Evolutionary conservation across 345 rosid genomes (phyloP).

Genomic region (Hibiscus trionum): DNA sequence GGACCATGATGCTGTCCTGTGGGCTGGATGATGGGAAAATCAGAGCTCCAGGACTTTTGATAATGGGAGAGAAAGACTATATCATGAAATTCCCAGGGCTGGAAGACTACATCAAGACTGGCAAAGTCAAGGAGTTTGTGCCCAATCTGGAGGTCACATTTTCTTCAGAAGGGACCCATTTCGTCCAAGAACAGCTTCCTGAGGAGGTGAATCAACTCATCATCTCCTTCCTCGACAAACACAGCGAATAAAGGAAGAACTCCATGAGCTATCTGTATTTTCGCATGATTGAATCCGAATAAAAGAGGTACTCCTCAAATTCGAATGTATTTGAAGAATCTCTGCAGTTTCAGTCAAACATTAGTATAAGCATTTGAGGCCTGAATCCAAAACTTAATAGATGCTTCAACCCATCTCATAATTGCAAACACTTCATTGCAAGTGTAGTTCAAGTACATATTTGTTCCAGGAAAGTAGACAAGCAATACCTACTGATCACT

Average conservation of each 20-base stretch:
- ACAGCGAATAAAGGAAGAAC: background rate
- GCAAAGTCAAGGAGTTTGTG: background rate
- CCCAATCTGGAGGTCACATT: slow-evolving; percentile 5
- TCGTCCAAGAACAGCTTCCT: slow-evolving; percentile 11
- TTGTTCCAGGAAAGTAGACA: background rate
- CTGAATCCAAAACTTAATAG: background rate
- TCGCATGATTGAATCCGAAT: background rate
- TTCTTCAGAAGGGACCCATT: background rate
- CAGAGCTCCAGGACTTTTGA: background rate
- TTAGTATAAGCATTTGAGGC: background rate
- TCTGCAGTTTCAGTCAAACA: background rate
- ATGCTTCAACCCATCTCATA: background rate
- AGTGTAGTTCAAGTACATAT: background rate
- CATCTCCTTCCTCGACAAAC: slow-evolving; percentile 1
- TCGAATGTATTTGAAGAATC: background rate
- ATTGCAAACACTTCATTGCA: background rate
- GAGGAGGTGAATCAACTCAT: slow-evolving; percentile 5
- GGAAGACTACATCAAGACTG: background rate
- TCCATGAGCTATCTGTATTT: background rate
- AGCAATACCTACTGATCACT: background rate
- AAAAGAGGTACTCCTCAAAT: background rate
- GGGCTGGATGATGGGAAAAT: slow-evolving; percentile 4
- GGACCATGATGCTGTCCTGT: background rate
- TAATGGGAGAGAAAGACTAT: slow-evolving; percentile 4
- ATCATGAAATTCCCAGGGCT: background rate